Evolutionary conservation across 306 rosid genomes (phyloP).

Genomic region (Vigna mungo): DNA sequence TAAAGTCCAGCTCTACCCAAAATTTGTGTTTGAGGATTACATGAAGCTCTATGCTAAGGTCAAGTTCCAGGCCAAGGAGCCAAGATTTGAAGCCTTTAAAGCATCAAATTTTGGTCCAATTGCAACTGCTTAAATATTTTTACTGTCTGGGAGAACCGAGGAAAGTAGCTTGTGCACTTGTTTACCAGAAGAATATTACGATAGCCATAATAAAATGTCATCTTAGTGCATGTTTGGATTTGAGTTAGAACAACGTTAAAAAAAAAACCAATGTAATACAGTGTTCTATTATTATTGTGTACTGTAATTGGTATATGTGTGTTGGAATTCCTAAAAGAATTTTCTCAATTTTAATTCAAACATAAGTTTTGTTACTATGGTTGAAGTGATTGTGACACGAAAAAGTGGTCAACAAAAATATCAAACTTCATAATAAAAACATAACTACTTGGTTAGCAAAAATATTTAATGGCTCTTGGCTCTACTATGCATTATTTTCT

Average conservation of each 20-base stretch:
- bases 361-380: background rate
- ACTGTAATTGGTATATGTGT: background rate
- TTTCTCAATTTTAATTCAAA: background rate
- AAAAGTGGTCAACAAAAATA: constrained; percentile 28
- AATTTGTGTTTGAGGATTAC: constrained; percentile 87
- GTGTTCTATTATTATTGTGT: no score
- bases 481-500: background rate
- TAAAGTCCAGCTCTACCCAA: constrained; percentile 76
- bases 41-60: constrained; percentile 80
- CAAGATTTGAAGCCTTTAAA: constrained; percentile 89
- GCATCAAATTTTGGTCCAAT: constrained; percentile 58
- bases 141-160: background rate
- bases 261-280: no score
- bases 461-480: background rate
- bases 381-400: constrained; percentile 27
- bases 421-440: constrained; percentile 20
- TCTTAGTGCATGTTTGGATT: background rate
- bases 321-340: no score
- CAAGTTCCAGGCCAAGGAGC: constrained; percentile 84
- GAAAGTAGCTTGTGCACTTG: background rate
- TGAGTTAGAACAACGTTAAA: no score
- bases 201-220: background rate
- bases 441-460: background rate
- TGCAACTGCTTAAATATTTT: constrained; percentile 59
- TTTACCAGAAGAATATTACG: background rate